These are phyloP conservation scores for Aspergillus indologenus DNA, from an alignment of 495 filamentous ascomycete species.

Conservation along the genomic window DNA sequence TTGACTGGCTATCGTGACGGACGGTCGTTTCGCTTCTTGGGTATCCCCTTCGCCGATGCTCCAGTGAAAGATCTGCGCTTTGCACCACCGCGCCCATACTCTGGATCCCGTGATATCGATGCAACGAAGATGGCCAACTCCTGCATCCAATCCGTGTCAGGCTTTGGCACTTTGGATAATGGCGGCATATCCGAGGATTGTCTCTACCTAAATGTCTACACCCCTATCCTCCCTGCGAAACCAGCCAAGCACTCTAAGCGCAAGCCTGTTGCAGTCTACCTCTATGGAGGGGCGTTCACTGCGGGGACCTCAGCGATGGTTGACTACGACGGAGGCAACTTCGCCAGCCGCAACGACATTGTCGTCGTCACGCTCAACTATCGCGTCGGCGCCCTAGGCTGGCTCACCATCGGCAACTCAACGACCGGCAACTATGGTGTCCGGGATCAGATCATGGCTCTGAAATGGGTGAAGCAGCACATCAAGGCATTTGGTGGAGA, in stretches of 20 bases:
- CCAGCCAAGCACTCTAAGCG: slow-evolving; percentile 6
- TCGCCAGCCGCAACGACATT: slow-evolving; percentile 46
- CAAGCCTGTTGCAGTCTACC: slow-evolving; percentile 41
- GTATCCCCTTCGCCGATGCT: slow-evolving; percentile 48
- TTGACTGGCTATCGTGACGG: slow-evolving; percentile 47
- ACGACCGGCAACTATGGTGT: slow-evolving; percentile 39
- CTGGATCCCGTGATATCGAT: slow-evolving; percentile 36
- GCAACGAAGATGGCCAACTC: slow-evolving; percentile 41
- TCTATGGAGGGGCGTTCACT: slow-evolving; percentile 47
- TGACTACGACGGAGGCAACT: slow-evolving; percentile 41
- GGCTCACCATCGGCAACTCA: slow-evolving; percentile 29
- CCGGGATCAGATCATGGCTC: slow-evolving; percentile 38
- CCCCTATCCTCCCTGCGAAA: slow-evolving; percentile 21
- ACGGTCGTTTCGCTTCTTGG: slow-evolving; percentile 52
- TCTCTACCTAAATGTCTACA: slow-evolving; percentile 39
- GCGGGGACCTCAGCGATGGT: slow-evolving; percentile 36
- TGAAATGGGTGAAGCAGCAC: slow-evolving; percentile 52
- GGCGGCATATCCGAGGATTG: slow-evolving; percentile 43
- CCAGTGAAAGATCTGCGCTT: slow-evolving; percentile 38
- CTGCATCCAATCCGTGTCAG: slow-evolving; percentile 38
- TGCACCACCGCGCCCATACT: slow-evolving; percentile 41
- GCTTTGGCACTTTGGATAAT: slow-evolving; percentile 11
- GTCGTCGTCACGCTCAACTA: slow-evolving; percentile 51
- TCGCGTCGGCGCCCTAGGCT: slow-evolving; percentile 42
- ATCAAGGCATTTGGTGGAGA: slow-evolving; percentile 52